Base-by-base conservation (phyloP, 192 early-diverging fungal species). In the Rhizophagus clarus region DNA sequence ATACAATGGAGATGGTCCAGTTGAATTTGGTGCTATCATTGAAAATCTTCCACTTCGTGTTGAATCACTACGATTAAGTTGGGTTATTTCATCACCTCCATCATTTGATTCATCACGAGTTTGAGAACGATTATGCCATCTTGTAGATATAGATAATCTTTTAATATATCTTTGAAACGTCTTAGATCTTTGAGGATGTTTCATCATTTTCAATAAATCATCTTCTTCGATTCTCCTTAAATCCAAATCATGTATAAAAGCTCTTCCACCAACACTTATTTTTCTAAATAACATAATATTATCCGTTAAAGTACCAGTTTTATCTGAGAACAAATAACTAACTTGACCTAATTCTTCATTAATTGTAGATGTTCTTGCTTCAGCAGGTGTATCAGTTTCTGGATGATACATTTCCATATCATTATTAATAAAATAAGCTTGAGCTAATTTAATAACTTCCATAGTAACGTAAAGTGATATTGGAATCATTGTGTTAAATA, bases 281-380 rank as follows among this genome's bases (percentile, higher is more conserved):
- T 90, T 90, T 37, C 92, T 87, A 72, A 96, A 92, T 64, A 94
- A 87, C 94, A 96, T 95, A 10, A 94, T 87, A 82, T 96, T 96
- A 71, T 95, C 93, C 0, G 95, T 96, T 31, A 96, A 85, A 12
- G 95, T 96, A 40, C 95, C 95, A 7, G 95, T 96, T 84, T 96
- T 96, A 87, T 96, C 95, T 28, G 93, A 93, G 72, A 97, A 97
- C 12, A 97, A 87, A 78, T 96, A 96, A 73, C 93, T 90, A 71
- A 97, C 93, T 80, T 91, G 90, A 34, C 94, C 95, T 34, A 97
- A 85, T 73, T 97, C 96, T 83, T 97, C 96, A 81, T 95, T 95
- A 63, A 96, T 92, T 26, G 88, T 90, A 3, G 91, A 91, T 9
- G 95, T 96, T 29, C 90, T 86, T 0, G 94, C 94, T 80, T 91